phyloP scores from a whole-genome alignment of 1,139 yeast species.

The Scheffersomyces parashehatae region DNA sequence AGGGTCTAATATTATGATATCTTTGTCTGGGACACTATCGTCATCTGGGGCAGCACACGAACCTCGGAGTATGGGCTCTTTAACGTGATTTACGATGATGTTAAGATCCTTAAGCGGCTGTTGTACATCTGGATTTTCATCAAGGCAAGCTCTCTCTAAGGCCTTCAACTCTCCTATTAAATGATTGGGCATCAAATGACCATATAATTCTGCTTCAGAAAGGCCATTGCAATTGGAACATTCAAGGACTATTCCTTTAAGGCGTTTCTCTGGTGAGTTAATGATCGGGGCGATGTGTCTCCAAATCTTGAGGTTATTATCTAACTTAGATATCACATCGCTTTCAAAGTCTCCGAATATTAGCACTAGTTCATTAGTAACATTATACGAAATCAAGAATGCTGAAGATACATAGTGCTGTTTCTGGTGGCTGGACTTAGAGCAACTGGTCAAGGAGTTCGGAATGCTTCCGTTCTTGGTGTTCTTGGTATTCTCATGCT shows the following conservation, averaged over 20 bases:
- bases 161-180: slow-evolving; percentile 56
- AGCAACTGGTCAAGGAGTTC: slow-evolving; percentile 8
- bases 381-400: slow-evolving; percentile 45
- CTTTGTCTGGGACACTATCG: slow-evolving; percentile 9
- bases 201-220: slow-evolving; percentile 53
- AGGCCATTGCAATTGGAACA: slow-evolving; percentile 65
- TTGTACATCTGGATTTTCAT: slow-evolving; percentile 8
- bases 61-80: slow-evolving; percentile 43
- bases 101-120: slow-evolving; percentile 49
- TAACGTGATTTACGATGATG: slow-evolving; percentile 71
- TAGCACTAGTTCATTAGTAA: slow-evolving; percentile 38
- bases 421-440: slow-evolving; percentile 20
- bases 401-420: slow-evolving; percentile 44
- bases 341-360: slow-evolving; percentile 85
- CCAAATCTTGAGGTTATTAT: slow-evolving; percentile 60
- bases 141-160: slow-evolving; percentile 26
- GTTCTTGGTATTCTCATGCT: slow-evolving; percentile 7
- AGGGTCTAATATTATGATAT: slow-evolving; percentile 45
- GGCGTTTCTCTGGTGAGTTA: slow-evolving; percentile 19
- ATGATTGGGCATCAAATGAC: slow-evolving; percentile 74
- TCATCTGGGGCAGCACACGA: slow-evolving; percentile 4
- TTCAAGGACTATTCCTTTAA: slow-evolving; percentile 67
- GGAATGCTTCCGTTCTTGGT: slow-evolving; percentile 20
- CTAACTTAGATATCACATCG: slow-evolving; percentile 47
- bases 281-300: slow-evolving; percentile 48